These are phyloP conservation scores for Santalum album DNA, from an alignment of 164 flowering plant species.

Conservation along the genomic window DNA sequence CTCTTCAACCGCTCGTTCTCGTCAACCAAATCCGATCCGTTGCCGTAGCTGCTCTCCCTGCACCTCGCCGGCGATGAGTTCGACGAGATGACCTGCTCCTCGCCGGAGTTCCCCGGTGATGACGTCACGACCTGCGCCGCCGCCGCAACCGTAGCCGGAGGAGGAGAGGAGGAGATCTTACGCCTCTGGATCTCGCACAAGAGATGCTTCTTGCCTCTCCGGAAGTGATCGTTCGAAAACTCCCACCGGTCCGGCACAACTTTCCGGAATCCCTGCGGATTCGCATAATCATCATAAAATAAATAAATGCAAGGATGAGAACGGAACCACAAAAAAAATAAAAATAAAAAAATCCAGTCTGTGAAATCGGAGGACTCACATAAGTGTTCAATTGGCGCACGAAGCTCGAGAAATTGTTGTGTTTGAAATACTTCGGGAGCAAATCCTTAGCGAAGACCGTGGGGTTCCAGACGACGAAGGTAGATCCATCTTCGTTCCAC, in stretches of 20 bases:
- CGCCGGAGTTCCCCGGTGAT: slow-evolving; percentile 59
- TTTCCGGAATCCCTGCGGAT: slow-evolving; percentile 54
- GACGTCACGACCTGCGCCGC: slow-evolving; percentile 11
- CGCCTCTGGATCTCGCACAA: slow-evolving; percentile 54
- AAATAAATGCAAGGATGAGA: no score
- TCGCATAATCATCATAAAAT: no score
- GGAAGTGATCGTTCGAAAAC: slow-evolving; percentile 49
- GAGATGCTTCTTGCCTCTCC: slow-evolving; percentile 43
- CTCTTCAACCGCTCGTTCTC: slow-evolving; percentile 72
- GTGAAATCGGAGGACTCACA: not conserved
- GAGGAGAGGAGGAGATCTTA: slow-evolving; percentile 16
- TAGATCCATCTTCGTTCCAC: not conserved
- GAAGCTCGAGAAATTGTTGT: slow-evolving; percentile 4
- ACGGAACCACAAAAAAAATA: no score
- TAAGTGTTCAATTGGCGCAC: slow-evolving; percentile 3
- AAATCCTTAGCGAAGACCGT: not conserved
- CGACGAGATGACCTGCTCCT: slow-evolving; percentile 60
- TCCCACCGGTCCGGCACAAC: slow-evolving; percentile 71
- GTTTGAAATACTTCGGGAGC: not conserved
- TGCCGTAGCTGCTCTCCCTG: slow-evolving; percentile 9
- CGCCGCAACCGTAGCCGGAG: slow-evolving; percentile 10
- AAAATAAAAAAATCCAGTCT: no score
- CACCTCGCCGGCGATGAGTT: slow-evolving; percentile 28
- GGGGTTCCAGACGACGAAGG: slow-evolving; percentile 4
- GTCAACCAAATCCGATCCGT: slow-evolving; percentile 44